Conservation (phyloP, 768 basidiomycete genomes). For the Amanita polypyramis region DNA sequence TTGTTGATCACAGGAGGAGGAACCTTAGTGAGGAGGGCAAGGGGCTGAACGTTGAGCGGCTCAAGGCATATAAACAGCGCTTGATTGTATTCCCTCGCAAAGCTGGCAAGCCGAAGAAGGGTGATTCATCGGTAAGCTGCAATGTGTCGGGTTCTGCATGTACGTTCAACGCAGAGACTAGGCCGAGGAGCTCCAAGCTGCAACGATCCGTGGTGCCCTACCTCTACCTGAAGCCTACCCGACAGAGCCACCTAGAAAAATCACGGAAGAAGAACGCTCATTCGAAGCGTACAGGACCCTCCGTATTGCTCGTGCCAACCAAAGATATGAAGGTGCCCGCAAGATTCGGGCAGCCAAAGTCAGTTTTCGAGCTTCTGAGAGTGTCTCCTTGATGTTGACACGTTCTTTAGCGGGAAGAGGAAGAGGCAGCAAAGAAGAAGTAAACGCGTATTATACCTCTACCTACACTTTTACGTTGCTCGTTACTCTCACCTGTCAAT, state of each 20-base stretch:
- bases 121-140: slow-evolving; percentile 74
- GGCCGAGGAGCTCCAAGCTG: slow-evolving; percentile 75
- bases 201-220: slow-evolving; percentile 58
- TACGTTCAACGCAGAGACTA: slow-evolving; percentile 19
- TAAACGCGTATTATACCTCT: slow-evolving; percentile 26
- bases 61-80: slow-evolving; percentile 87
- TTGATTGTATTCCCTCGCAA: slow-evolving; percentile 97
- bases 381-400: slow-evolving; percentile 6
- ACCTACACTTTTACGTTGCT: slow-evolving; percentile 17
- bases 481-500: slow-evolving; percentile 17
- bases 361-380: slow-evolving; percentile 18
- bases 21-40: slow-evolving; percentile 97
- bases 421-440: slow-evolving; percentile 92
- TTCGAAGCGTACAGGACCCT: slow-evolving; percentile 87
- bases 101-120: slow-evolving; percentile 90
- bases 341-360: slow-evolving; percentile 83
- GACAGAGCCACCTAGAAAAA: slow-evolving; percentile 85
- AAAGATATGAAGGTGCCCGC: slow-evolving; percentile 80
- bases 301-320: slow-evolving; percentile 71
- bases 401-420: slow-evolving; percentile 53
- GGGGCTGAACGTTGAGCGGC: slow-evolving; percentile 85
- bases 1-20: slow-evolving; percentile 94
- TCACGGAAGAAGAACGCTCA: slow-evolving; percentile 81
- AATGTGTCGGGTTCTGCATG: slow-evolving; percentile 2
- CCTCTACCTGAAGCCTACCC: slow-evolving; percentile 58